phyloP scores from a whole-genome alignment of 805 yeast species.

The Myxozyma udenii region DNA sequence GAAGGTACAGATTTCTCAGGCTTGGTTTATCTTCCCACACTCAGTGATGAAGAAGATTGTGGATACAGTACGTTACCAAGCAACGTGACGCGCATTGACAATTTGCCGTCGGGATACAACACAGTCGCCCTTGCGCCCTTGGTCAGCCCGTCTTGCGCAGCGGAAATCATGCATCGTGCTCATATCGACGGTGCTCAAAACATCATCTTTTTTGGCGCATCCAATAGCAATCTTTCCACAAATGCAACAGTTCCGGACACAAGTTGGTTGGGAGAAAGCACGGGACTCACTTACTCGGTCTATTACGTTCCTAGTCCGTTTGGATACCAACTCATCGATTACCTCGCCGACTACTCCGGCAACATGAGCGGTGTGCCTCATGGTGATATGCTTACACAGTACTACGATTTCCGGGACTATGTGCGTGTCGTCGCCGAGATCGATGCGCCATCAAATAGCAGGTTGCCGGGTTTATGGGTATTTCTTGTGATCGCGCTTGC shows the following conservation, averaged over 20 bases:
- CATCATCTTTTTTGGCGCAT: conserved; percentile 18
- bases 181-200: conserved; percentile 23
- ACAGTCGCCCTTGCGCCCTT: conserved; percentile 25
- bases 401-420: conserved; percentile 26
- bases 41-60: conserved; percentile 2
- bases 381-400: conserved; percentile 9
- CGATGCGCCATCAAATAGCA: conserved; percentile 1
- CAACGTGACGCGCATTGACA: conserved; percentile 15
- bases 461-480: conserved; percentile 24
- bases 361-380: conserved; percentile 27
- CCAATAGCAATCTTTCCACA: not conserved
- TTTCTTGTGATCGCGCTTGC: conserved; percentile 25
- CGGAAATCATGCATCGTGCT: conserved; percentile 21
- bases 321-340: conserved; percentile 9
- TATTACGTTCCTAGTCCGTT: conserved; percentile 10
- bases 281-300: conserved; percentile 20
- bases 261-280: conserved; percentile 6
- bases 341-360: conserved; percentile 24
- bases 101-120: conserved; percentile 25
- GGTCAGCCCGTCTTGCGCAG: conserved; percentile 13
- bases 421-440: conserved; percentile 27
- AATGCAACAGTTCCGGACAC: conserved; percentile 1
- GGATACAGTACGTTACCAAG: conserved; percentile 9
- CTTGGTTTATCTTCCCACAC: conserved; percentile 22
- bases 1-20: conserved; percentile 8